Percentiles rank a stretch among this genome's conserved stretches.
Evolutionary conservation across 2,329 filamentous ascomycete genomes (phyloP).

Genomic region (Colletotrichum sp.): DNA sequence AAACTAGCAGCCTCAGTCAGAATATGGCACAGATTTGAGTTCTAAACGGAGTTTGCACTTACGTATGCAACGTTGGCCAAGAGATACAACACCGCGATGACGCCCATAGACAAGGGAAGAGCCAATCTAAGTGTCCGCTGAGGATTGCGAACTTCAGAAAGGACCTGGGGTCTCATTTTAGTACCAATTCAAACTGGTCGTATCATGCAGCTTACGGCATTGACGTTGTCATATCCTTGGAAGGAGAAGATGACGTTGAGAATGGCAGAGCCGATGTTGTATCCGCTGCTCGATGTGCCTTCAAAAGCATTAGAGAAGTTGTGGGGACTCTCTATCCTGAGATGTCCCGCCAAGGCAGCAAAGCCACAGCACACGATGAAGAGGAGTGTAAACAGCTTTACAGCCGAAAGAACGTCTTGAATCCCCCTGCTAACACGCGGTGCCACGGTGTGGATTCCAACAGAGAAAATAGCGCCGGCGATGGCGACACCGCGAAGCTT

Average conservation of each 20-base stretch:
- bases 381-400: conserved; percentile 12
- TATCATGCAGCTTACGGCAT: not conserved
- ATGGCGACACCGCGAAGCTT: conserved; percentile 10
- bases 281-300: conserved; percentile 9
- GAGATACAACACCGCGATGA: conserved; percentile 9
- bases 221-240: conserved; percentile 16
- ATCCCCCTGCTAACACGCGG: conserved; percentile 5
- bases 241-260: conserved; percentile 18
- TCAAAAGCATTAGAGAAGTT: conserved; percentile 13
- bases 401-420: conserved; percentile 6
- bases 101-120: conserved; percentile 8
- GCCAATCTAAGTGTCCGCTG: conserved; percentile 10
- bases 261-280: conserved; percentile 14
- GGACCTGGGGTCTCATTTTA: not conserved
- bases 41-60: not conserved
- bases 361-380: conserved; percentile 19
- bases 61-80: conserved; percentile 14
- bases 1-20: not conserved
- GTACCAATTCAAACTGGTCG: fast-evolving
- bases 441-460: conserved; percentile 10
- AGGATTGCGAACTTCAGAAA: conserved; percentile 18
- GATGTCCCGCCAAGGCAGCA: conserved; percentile 4
- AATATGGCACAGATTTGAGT: not conserved
- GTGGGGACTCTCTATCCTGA: not conserved
- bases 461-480: conserved; percentile 3